Percentiles rank a stretch among this genome's conserved stretches.
phyloP scores from a whole-genome alignment of 208 protist species.

The Trypanosoma theileri region DNA sequence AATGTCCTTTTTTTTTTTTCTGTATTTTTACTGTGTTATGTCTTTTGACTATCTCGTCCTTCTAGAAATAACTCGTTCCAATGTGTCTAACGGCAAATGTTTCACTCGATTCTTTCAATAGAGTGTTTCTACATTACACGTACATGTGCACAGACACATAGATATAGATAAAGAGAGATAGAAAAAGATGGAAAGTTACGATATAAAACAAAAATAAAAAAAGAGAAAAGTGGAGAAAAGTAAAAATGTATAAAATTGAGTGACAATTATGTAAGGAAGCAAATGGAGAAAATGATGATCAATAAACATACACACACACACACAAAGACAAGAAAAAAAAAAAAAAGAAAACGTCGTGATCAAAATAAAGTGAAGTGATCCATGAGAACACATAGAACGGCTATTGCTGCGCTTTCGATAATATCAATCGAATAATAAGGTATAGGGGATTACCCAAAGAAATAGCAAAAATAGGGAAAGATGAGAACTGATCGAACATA shows the following conservation, averaged over 20 bases:
- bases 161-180: neutral
- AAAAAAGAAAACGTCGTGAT: constrained; percentile 8
- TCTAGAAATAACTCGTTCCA: neutral
- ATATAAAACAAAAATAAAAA: constrained; percentile 3
- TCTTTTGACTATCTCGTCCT: neutral
- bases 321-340: neutral
- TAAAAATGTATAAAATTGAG: constrained; percentile 7
- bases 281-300: neutral
- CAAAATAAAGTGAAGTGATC: neutral
- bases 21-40: neutral
- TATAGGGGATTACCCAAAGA: too few relatives aligned
- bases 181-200: neutral
- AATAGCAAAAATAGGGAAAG: too few relatives aligned
- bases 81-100: too few relatives aligned
- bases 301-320: neutral
- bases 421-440: too few relatives aligned
- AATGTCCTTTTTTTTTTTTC: neutral
- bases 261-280: constrained; percentile 1
- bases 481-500: neutral
- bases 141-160: neutral
- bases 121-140: too few relatives aligned
- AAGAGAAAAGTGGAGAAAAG: constrained; percentile 10
- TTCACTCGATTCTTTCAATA: too few relatives aligned
- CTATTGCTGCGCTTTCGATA: too few relatives aligned
- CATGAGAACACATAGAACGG: neutral